phyloP scores from a whole-genome alignment of 768 basidiomycete species.

The Harrya chromipes region DNA sequence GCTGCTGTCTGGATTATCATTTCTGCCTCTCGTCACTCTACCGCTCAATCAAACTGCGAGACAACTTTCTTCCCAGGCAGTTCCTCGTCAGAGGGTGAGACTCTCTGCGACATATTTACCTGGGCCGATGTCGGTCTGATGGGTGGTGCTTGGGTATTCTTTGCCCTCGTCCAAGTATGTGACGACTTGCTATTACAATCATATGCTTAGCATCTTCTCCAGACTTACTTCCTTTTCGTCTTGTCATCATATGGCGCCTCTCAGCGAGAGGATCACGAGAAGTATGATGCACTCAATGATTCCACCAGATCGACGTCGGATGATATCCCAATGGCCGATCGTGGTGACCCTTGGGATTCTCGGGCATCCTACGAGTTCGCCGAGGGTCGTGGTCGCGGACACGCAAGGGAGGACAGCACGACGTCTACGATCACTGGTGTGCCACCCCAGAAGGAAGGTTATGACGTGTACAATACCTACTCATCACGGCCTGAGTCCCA shows the following conservation, averaged over 20 bases:
- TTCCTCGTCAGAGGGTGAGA: constrained; percentile 50
- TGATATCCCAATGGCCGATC: constrained; percentile 64
- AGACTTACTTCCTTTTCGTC: constrained; percentile 51
- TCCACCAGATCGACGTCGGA: constrained; percentile 48
- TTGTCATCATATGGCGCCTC: constrained; percentile 63
- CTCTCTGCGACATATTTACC: constrained; percentile 84
- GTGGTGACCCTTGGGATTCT: constrained; percentile 69
- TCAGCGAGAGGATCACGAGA: constrained; percentile 78
- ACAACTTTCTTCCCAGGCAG: constrained; percentile 49
- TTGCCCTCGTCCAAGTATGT: constrained; percentile 74
- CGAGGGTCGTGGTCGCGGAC: constrained; percentile 40
- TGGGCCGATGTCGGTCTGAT: constrained; percentile 94
- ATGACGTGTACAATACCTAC: constrained; percentile 27
- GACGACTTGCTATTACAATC: background rate
- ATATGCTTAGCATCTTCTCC: constrained; percentile 1
- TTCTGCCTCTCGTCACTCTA: constrained; percentile 73
- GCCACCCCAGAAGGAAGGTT: constrained; percentile 45
- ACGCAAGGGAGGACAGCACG: constrained; percentile 57
- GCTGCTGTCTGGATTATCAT: constrained; percentile 80
- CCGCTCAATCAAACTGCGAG: constrained; percentile 67
- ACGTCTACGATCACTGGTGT: constrained; percentile 53
- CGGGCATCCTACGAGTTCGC: constrained; percentile 46
- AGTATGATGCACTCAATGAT: constrained; percentile 73
- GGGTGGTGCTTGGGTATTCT: constrained; percentile 81
- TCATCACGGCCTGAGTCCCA: constrained; percentile 34